Evolutionary conservation across 345 rosid genomes (phyloP), one percentile per base, ranked within the genome.

Genomic region (Brassica rapa): DNA sequence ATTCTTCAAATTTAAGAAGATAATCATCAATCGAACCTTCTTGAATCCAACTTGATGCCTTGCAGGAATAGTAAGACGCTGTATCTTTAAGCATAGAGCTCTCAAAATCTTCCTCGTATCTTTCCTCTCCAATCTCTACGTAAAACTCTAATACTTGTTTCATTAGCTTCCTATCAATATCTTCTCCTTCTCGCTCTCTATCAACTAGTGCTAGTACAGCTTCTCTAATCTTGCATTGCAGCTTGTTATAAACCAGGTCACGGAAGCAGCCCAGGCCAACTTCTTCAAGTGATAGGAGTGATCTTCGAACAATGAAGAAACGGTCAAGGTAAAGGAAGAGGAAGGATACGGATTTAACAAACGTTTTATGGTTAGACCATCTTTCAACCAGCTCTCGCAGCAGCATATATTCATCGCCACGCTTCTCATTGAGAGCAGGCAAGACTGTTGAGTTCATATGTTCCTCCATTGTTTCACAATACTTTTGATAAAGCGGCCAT

Each of bases 1-100:
- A 95, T 73, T 93, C 97, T 83, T 95, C 98, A 76, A 89, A 87
- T 97, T 92, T 92, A 71, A 87, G 62, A 93, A 92, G 80, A 81
- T 94, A 94, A 32, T 85, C 89, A 29, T 89, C 88, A 73, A 92
- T 88, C 46, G 95, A 88, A 84, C 88, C 90, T 60, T 85, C 89
- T 60, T 66, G 49, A 41, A 10, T 41, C 49, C 49, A 41, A 41
- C 3, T 41, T 41, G 49, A 41, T 41, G 14, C 14, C 49, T 41
- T 41, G 49, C 49, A 4, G 3, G 12, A 2, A 10, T 41, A 41
- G 14, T 41, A 41, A 41, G 49, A 41, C 4, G 49, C 14, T 9
- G 49, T 10, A 10, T 41, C 1, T 41, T 41, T 10, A 41, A 41
- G 49, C 49, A 41, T 41, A 10, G 3, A 41, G 49, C 2, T 41